Conservation (phyloP, 2,329 filamentous ascomycete species). For the Thielaviopsis punctulata region DNA sequence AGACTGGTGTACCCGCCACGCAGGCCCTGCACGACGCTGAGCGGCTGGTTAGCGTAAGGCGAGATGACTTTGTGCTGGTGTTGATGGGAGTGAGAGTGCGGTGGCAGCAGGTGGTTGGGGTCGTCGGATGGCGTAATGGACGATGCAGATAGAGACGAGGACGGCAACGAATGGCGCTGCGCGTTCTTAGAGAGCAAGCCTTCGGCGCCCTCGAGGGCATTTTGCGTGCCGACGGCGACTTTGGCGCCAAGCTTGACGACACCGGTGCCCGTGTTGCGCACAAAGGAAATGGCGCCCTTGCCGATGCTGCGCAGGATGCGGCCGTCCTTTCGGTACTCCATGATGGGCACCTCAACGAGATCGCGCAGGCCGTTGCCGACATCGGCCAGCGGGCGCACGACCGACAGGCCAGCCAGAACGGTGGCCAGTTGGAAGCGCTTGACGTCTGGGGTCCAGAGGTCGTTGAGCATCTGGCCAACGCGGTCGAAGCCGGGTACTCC, state of each 20-base stretch:
- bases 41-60: constrained; percentile 84
- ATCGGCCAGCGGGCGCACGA: constrained; percentile 79
- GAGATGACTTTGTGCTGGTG: constrained; percentile 66
- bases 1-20: constrained; percentile 68
- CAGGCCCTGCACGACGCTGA: constrained; percentile 73
- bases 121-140: neutral
- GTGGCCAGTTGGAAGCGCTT: constrained; percentile 75
- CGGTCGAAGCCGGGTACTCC: constrained; percentile 82
- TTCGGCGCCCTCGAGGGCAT: constrained; percentile 78
- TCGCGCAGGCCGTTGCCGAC: constrained; percentile 77
- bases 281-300: constrained; percentile 80
- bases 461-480: constrained; percentile 76
- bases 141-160: neutral
- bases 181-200: constrained; percentile 37
- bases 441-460: constrained; percentile 93
- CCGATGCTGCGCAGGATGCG: constrained; percentile 79
- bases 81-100: too few species aligned
- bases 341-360: constrained; percentile 74
- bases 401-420: constrained; percentile 74
- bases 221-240: constrained; percentile 85
- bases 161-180: constrained; percentile 27
- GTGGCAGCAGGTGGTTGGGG: constrained; percentile 23
- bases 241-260: constrained; percentile 91
- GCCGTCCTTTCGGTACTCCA: constrained; percentile 87
- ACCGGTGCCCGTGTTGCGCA: constrained; percentile 82